These are phyloP conservation scores for Conringia planisiliqua DNA, from an alignment of 345 rosid genomes.

Conservation along the genomic window DNA sequence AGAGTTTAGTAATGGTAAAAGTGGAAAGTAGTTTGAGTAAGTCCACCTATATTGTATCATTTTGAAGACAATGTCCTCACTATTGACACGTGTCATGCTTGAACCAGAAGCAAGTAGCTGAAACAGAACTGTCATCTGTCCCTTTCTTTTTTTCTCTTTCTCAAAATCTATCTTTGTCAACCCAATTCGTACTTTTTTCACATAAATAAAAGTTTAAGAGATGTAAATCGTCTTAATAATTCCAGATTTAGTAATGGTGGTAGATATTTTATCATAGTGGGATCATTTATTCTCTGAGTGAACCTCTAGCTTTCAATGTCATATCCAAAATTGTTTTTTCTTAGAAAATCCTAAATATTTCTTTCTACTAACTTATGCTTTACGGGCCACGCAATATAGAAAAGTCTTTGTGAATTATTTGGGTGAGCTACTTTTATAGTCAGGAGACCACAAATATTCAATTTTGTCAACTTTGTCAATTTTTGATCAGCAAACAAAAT, in stretches of 20 bases:
- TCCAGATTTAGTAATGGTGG: background rate
- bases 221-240: background rate
- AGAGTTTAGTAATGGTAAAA: background rate
- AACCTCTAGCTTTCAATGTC: background rate
- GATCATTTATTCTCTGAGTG: background rate
- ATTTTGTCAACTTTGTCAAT: conserved; percentile 4
- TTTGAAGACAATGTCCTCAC: background rate
- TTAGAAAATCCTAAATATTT: background rate
- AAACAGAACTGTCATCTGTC: background rate
- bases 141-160: background rate
- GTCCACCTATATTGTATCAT: conserved; percentile 15
- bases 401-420: background rate
- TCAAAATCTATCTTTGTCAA: background rate
- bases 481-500: conserved; percentile 1
- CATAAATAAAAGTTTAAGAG: background rate
- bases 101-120: conserved; percentile 11
- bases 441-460: background rate
- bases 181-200: background rate
- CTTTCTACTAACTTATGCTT: background rate
- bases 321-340: background rate
- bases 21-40: conserved; percentile 18
- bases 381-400: background rate
- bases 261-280: background rate
- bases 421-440: conserved; percentile 18
- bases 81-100: conserved; percentile 22